A percentile compares a stretch with the other conserved stretches of the same genome.
Conservation (phyloP, 768 basidiomycete genomes). For the Tubosaeta sp. region DNA sequence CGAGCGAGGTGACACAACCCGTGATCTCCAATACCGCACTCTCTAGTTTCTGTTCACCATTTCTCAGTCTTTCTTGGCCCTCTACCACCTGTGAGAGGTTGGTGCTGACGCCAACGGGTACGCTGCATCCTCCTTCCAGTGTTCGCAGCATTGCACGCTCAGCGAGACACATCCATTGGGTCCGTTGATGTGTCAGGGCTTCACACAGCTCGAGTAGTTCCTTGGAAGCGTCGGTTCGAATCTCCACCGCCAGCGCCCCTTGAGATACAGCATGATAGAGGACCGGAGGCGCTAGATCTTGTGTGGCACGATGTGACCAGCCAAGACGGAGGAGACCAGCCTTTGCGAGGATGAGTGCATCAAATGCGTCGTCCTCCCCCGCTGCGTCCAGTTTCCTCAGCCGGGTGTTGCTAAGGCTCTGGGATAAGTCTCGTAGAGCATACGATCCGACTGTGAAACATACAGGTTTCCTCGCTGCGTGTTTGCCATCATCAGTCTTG, state of each 20-base stretch:
- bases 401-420: conserved; percentile 69
- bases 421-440: conserved; percentile 6
- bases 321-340: conserved; percentile 85
- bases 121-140: conserved; percentile 95
- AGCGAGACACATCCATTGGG: conserved; percentile 71
- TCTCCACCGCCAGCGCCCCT: conserved; percentile 87
- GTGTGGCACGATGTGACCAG: conserved; percentile 68
- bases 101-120: conserved; percentile 84
- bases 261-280: conserved; percentile 91
- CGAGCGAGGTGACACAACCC: conserved; percentile 81
- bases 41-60: conserved; percentile 27
- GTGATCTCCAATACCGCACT: conserved; percentile 55
- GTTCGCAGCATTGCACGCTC: conserved; percentile 87
- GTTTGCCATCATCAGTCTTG: neutral
- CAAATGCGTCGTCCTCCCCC: conserved; percentile 57
- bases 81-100: conserved; percentile 34
- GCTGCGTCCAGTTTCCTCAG: conserved; percentile 85
- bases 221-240: conserved; percentile 62
- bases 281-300: conserved; percentile 67
- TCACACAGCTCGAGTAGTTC: conserved; percentile 58
- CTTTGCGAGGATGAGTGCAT: conserved; percentile 89
- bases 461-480: conserved; percentile 82
- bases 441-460: conserved; percentile 27
- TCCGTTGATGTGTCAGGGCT: conserved; percentile 69
- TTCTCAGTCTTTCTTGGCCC: conserved; percentile 30